Percentiles rank a stretch among this genome's conserved stretches.
phyloP scores from a whole-genome alignment of 1,139 yeast species.

The Diutina ranongensis region DNA sequence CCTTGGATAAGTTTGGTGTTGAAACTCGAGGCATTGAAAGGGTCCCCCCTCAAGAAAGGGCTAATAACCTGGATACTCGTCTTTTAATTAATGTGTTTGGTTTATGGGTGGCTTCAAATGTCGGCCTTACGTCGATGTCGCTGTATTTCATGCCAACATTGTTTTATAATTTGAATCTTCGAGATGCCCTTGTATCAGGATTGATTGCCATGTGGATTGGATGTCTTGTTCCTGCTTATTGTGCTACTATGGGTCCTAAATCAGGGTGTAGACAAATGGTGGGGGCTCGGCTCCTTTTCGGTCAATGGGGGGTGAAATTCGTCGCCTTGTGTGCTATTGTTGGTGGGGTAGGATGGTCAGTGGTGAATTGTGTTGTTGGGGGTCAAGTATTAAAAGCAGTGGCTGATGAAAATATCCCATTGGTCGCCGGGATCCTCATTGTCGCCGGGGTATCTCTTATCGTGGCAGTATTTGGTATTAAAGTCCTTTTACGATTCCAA shows the following conservation, averaged over 20 bases:
- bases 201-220: conserved; percentile 22
- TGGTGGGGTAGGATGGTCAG: conserved; percentile 32
- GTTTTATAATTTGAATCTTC: conserved; percentile 18
- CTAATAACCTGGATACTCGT: conserved; percentile 7
- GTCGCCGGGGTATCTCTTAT: conserved; percentile 19
- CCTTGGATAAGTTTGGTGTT: conserved; percentile 18
- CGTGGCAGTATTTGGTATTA: conserved; percentile 26
- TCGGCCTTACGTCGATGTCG: conserved; percentile 30
- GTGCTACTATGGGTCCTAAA: conserved; percentile 28
- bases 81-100: conserved; percentile 16
- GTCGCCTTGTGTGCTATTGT: conserved; percentile 23
- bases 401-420: conserved; percentile 14
- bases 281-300: conserved; percentile 27
- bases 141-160: conserved; percentile 25
- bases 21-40: conserved; percentile 23
- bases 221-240: conserved; percentile 27
- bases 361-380: conserved; percentile 28
- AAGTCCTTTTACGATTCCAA: conserved; percentile 15
- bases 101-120: conserved; percentile 30
- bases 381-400: conserved; percentile 24
- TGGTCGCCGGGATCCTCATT: conserved; percentile 22
- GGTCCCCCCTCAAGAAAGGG: conserved; percentile 18
- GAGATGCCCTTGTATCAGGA: conserved; percentile 22
- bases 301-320: conserved; percentile 27
- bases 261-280: conserved; percentile 34